Evolutionary conservation across 2,329 filamentous ascomycete species (phyloP).

Genomic region (Penicillium frequentans): DNA sequence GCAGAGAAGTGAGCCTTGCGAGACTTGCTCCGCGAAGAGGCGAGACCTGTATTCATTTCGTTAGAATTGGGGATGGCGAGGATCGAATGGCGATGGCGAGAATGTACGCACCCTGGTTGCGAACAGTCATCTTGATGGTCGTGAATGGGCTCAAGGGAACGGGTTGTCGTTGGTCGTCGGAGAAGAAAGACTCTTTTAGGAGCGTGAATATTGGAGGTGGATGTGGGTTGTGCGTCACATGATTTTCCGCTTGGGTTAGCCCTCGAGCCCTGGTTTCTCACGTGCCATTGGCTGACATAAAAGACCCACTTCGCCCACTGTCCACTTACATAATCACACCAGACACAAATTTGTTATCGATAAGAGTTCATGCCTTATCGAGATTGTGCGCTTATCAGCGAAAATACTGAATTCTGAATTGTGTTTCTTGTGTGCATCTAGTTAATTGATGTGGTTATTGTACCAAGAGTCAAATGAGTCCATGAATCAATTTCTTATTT

Average conservation of each 20-base stretch:
- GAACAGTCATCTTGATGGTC: slow-evolving; percentile 28
- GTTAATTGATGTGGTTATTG: no score
- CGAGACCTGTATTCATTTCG: slow-evolving; percentile 12
- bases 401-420: background rate
- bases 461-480: no score
- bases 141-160: slow-evolving; percentile 24
- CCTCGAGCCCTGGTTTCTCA: background rate
- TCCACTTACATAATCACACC: background rate
- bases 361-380: background rate
- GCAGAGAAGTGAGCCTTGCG: slow-evolving; percentile 98
- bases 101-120: slow-evolving; percentile 21
- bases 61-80: slow-evolving; percentile 3
- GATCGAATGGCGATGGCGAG: slow-evolving; percentile 3
- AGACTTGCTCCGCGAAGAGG: slow-evolving; percentile 54
- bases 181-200: slow-evolving; percentile 17
- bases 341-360: background rate
- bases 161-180: slow-evolving; percentile 28
- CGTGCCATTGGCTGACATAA: background rate
- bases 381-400: background rate
- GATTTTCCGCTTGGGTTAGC: slow-evolving; percentile 16
- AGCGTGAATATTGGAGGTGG: slow-evolving; percentile 24
- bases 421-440: background rate
- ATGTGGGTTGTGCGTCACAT: slow-evolving; percentile 28
- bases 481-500: background rate
- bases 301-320: background rate